Conservation (phyloP, 129 eudicot genomes). For the Pseudognaphalium luteoalbum region DNA sequence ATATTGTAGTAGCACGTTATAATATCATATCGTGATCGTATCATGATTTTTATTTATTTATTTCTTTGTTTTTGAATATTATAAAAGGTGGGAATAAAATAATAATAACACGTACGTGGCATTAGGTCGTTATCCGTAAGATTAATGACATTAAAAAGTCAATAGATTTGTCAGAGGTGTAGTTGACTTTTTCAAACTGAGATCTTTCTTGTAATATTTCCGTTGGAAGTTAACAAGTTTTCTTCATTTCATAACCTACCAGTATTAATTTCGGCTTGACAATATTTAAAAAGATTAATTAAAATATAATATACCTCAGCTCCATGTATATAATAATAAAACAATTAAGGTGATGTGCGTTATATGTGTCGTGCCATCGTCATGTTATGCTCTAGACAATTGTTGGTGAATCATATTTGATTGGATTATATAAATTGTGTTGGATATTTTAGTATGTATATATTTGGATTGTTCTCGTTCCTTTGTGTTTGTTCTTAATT, state of each 20-base stretch:
- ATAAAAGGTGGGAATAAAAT: not conserved
- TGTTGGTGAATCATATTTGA: no score
- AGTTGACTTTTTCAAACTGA: not conserved
- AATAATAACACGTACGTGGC: slow-evolving; percentile 10
- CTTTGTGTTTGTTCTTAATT: no score
- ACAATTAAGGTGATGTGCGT: not conserved
- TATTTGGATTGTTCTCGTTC: no score
- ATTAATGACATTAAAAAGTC: not conserved
- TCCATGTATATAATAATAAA: not conserved
- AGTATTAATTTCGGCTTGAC: slow-evolving; percentile 13
- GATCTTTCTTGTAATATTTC: not conserved
- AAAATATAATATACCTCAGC: not conserved
- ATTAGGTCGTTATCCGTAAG: not conserved
- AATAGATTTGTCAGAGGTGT: not conserved
- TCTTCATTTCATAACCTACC: slow-evolving; percentile 17
- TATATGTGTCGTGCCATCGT: not conserved
- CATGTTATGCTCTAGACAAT: not conserved
- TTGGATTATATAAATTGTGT: no score
- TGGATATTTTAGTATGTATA: no score
- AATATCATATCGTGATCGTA: slow-evolving; percentile 21
- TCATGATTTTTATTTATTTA: not conserved
- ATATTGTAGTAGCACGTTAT: no score
- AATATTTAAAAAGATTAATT: not conserved
- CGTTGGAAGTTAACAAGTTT: not conserved
- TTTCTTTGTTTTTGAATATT: not conserved